These are phyloP conservation scores for Phytopythium litorale DNA, from an alignment of 352 stramenopile genomes.

Conservation along the genomic window DNA sequence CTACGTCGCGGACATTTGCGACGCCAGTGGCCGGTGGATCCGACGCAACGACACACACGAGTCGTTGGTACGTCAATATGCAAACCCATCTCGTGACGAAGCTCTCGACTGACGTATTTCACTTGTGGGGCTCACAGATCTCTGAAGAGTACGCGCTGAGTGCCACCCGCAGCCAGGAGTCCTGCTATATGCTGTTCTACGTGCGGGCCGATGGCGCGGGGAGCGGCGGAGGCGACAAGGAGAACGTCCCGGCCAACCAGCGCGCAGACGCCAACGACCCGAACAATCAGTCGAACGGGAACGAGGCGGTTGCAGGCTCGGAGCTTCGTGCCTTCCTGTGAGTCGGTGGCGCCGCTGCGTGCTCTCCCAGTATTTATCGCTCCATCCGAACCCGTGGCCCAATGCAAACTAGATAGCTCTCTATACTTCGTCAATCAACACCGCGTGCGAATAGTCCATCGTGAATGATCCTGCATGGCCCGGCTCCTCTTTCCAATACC, in stretches of 20 bases:
- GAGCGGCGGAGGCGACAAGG: conserved; percentile 39
- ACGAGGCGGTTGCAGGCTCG: conserved; percentile 15
- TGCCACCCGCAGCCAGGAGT: conserved; percentile 74
- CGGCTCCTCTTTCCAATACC: neutral
- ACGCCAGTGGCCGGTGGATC: conserved; percentile 46
- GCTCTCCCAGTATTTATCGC: conserved; percentile 6
- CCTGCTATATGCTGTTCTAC: conserved; percentile 89
- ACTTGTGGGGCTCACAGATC: conserved; percentile 33
- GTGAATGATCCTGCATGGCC: neutral
- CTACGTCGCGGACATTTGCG: conserved; percentile 79
- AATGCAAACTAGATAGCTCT: neutral
- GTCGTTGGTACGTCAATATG: conserved; percentile 38
- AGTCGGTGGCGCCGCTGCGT: neutral
- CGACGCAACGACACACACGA: conserved; percentile 84
- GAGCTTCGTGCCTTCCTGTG: conserved; percentile 36
- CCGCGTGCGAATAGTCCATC: neutral
- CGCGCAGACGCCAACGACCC: neutral
- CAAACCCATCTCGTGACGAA: neutral
- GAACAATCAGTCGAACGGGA: conserved; percentile 20
- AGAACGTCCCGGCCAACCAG: conserved; percentile 46
- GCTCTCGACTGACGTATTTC: neutral
- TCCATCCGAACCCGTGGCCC: neutral
- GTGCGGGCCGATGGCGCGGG: conserved; percentile 34
- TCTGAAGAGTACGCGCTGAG: conserved; percentile 71
- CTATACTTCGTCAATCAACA: neutral